phyloP scores from a whole-genome alignment of 1,139 yeast species.

The Diutina siamensis region DNA sequence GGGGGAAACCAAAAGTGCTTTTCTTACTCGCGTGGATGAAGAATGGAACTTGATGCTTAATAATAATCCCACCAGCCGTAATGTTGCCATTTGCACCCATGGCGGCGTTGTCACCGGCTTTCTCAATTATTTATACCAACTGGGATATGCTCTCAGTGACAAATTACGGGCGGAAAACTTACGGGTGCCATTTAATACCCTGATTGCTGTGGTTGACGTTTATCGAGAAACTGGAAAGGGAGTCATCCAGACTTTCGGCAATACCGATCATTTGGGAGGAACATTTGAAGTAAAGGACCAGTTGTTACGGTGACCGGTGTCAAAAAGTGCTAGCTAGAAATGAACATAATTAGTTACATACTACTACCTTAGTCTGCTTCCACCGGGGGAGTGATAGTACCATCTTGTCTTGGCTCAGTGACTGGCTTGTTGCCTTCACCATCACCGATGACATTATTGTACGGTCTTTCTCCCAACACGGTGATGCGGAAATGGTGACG shows the following conservation, averaged over 20 bases:
- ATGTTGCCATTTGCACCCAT: slow-evolving; percentile 62
- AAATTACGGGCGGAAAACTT: slow-evolving; percentile 30
- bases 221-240: slow-evolving; percentile 27
- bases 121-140: slow-evolving; percentile 32
- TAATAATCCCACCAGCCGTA: slow-evolving; percentile 23
- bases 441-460: background rate
- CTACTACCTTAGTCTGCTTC: slow-evolving; percentile 14
- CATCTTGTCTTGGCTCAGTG: background rate
- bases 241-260: slow-evolving; percentile 40
- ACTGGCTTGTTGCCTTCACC: slow-evolving; percentile 1
- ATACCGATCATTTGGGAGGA: slow-evolving; percentile 47
- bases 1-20: slow-evolving; percentile 31
- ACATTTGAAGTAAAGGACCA: slow-evolving; percentile 32
- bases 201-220: slow-evolving; percentile 54
- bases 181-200: slow-evolving; percentile 62
- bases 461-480: slow-evolving; percentile 3
- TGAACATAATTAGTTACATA: slow-evolving; percentile 30
- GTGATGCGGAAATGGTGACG: slow-evolving; percentile 4
- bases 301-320: slow-evolving; percentile 15
- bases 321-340: slow-evolving; percentile 45
- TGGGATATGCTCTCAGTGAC: slow-evolving; percentile 25
- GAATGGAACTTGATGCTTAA: slow-evolving; percentile 37
- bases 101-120: slow-evolving; percentile 76
- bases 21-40: slow-evolving; percentile 37
- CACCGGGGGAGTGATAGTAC: background rate